phyloP scores from a whole-genome alignment of 2,329 filamentous ascomycete genomes.

The Epicoccum nigrum region DNA sequence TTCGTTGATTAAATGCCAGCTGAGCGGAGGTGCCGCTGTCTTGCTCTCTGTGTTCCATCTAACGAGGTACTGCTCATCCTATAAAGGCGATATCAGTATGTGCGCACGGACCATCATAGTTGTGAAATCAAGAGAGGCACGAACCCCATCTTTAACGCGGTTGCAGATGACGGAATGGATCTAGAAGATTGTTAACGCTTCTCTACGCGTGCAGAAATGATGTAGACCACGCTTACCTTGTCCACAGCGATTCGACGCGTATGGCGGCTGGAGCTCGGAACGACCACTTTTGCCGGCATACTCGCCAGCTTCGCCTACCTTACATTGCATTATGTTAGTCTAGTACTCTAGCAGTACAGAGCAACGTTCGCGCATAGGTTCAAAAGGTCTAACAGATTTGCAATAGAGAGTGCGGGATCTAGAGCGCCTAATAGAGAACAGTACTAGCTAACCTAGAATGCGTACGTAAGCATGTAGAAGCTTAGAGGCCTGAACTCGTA shows the following conservation, averaged over 20 bases:
- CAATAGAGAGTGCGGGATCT: too few relatives aligned
- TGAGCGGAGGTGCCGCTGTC: constrained; percentile 38
- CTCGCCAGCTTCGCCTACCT: not conserved
- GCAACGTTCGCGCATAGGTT: too few relatives aligned
- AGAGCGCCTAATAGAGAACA: too few relatives aligned
- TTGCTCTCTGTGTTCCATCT: constrained; percentile 41
- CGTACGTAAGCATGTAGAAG: too few relatives aligned
- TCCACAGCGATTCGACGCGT: constrained; percentile 31
- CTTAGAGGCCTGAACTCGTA: too few relatives aligned
- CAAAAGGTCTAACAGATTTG: too few relatives aligned
- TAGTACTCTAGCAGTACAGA: too few relatives aligned
- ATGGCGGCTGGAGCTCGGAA: constrained; percentile 26
- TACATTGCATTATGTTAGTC: constrained; percentile 14
- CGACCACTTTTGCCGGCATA: constrained; percentile 39
- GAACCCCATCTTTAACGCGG: constrained; percentile 33
- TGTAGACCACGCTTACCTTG: constrained; percentile 26
- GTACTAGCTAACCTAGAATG: too few relatives aligned
- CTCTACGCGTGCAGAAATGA: not conserved
- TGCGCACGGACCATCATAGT: constrained; percentile 23
- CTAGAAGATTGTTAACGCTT: constrained; percentile 19
- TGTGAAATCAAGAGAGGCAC: constrained; percentile 4
- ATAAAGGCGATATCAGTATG: constrained; percentile 25
- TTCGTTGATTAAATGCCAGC: constrained; percentile 54
- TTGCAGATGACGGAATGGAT: constrained; percentile 36
- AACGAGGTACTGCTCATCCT: constrained; percentile 53